A percentile compares a stretch with the other conserved stretches of the same genome.
phyloP scores from a whole-genome alignment of 768 basidiomycete genomes.

The Suillus subaureus region DNA sequence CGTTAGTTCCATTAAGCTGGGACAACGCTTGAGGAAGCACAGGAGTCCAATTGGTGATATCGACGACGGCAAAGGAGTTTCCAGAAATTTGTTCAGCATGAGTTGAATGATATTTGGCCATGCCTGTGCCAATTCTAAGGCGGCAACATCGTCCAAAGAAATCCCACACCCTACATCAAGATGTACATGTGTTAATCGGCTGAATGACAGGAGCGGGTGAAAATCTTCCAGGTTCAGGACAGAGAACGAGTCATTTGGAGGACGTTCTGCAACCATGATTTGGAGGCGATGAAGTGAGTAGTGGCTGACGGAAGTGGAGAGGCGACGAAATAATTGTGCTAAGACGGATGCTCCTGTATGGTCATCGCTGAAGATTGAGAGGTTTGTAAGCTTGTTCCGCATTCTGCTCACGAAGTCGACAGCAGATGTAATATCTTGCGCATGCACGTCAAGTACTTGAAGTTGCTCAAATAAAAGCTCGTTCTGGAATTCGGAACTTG shows the following conservation, averaged over 20 bases:
- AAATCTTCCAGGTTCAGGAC: not conserved
- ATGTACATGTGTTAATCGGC: conserved; percentile 26
- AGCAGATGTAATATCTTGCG: not conserved
- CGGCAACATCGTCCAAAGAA: conserved; percentile 21
- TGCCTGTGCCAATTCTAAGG: conserved; percentile 20
- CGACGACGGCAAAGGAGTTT: not conserved
- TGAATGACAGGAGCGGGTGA: conserved; percentile 10
- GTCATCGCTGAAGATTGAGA: not conserved
- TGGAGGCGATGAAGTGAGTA: not conserved
- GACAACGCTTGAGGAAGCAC: conserved; percentile 21
- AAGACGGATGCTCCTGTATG: not conserved
- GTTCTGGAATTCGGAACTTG: not conserved
- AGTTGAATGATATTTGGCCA: conserved; percentile 17
- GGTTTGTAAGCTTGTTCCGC: conserved; percentile 2
- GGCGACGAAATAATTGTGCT: not conserved
- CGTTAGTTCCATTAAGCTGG: conserved; percentile 13
- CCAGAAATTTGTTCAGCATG: not conserved
- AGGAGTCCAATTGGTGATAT: conserved; percentile 24
- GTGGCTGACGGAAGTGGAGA: not conserved
- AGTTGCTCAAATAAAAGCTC: not conserved
- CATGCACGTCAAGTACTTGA: conserved; percentile 1
- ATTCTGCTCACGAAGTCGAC: conserved; percentile 4
- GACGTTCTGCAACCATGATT: not conserved
- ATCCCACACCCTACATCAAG: conserved; percentile 22
- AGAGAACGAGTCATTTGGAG: not conserved